Evolutionary conservation across 108 stramenopile species (phyloP), one percentile per base, ranked within the genome.

Genomic region (Skeletonema potamos): DNA sequence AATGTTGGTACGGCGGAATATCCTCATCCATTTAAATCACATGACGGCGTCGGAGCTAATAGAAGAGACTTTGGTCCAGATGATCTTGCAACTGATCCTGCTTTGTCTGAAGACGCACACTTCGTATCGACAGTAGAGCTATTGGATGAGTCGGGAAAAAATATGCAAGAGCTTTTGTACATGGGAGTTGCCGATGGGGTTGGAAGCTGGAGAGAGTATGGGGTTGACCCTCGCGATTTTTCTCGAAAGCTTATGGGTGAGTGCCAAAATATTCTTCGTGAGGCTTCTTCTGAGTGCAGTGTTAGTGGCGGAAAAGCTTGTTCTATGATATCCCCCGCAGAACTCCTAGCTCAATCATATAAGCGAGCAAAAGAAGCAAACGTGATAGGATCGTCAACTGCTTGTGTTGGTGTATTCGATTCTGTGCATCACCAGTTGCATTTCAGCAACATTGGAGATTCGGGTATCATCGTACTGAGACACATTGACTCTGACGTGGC

Each of bases 111-210:
- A 74, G 97, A 98, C 73, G 92, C 97, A 1, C 68, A 85, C 70
- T 95, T 95, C 74, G 58, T 82, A 6, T 68, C 73, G 27, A 64
- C 68, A 12, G 88, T 89, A 4, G 72, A 79, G 54, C 59, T 89
- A 11, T 85, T 85, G 9, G 90, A 88, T 30, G 89, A 86, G 66
- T 85, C 86, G 9, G 87, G 82, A n/a, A 73, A 70, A 44, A 65
- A 72, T 4, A 56, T 87, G 59, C 82, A 84, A 58, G 85, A 89
- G 32, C 74, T 92, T 18, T 84, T 87, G 43, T 97, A 96, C 70
- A 84, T 92, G 67, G 96, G 96, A 27, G 92, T 98, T 33, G 97
- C 96, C 7, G 97, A 98, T 72, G 97, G 97, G 10, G 97, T 98
- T n/a, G 97, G 97, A 4, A 89, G 88, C 66, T 98, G 97, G 97